Percentiles rank a stretch among this genome's conserved stretches.
These are phyloP conservation scores for Vitis labrusca DNA, from an alignment of 164 flowering plant genomes.

Conservation along the genomic window DNA sequence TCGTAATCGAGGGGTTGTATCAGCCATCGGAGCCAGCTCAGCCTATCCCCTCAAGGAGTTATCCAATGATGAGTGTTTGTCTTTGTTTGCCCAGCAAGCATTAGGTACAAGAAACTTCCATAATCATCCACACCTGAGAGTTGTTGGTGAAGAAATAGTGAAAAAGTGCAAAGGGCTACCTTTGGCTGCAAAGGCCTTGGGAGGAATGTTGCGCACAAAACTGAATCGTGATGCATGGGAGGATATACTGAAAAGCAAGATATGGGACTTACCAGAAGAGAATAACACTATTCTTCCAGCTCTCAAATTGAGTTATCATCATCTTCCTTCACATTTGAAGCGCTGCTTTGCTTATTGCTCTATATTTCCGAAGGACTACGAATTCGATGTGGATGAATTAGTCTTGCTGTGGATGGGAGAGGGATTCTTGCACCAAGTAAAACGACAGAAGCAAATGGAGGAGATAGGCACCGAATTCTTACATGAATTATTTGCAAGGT, in stretches of 20 bases:
- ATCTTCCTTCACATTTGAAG: constrained; percentile 11
- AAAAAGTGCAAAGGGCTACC: no score
- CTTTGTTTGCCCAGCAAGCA: no score
- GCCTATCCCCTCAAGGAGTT: not conserved
- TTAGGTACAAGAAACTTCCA: no score
- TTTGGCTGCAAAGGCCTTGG: not conserved
- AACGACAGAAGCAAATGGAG: not conserved
- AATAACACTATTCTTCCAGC: constrained; percentile 8
- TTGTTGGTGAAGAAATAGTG: no score
- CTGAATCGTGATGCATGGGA: not conserved
- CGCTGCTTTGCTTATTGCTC: constrained; percentile 15
- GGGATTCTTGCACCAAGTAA: not conserved
- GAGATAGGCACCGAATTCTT: not conserved
- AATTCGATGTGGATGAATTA: not conserved
- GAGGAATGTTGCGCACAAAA: not conserved
- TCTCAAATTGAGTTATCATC: constrained; percentile 12
- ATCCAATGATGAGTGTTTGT: not conserved
- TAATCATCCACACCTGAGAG: no score
- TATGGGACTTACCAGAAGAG: not conserved
- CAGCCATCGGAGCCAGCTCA: not conserved
- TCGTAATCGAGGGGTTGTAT: not conserved
- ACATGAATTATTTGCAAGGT: constrained; percentile 4
- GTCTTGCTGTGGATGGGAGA: constrained; percentile 15
- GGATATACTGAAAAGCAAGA: not conserved
- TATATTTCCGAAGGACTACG: constrained; percentile 11